Evolutionary conservation across 2,329 filamentous ascomycete genomes (phyloP), one percentile per base, ranked within the genome.

Genomic region (Epichloe gansuensis): DNA sequence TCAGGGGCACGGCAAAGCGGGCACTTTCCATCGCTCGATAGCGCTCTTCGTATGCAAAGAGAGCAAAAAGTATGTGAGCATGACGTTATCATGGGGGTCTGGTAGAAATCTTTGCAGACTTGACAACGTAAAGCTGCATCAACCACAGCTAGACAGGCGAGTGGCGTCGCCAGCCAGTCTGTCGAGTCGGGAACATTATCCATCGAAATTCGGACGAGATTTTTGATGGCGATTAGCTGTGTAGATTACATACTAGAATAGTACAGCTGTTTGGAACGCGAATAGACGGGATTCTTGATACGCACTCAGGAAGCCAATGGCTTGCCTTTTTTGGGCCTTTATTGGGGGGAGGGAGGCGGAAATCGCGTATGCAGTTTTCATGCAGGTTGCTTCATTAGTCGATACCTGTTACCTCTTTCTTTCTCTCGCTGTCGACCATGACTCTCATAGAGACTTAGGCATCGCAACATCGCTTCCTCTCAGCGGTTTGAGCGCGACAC

Each of bases 11-110:
- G 82, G 68, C 93, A 98, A 1, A 88, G 74, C 0, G 93, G 93
- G 61, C 93, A 98, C 67, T 86, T 89, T 8, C 89, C 87, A 58
- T 96, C 89, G 35, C 80, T 77, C 2, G 84, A 84, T 1, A 98
- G 76, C 55, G 87, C 89, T 56, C 90, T 78, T 34, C 93, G 85
- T 65, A 98, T 97, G 67, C 93, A 98, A 51, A 95, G 72, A 6
- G 91, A 96, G 74, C 93, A 98, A 64, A 98, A 98, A 0, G 93
- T 97, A 66, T 98, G 93, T 51, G 82, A 86, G 71, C 93, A 98
- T 1, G 87, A 87, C 1, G 93, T 98, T 56, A 96, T 84, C 80
- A 98, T 93, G 0, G 93, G 93, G 49, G 89, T 95, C 55, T 82
- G 82, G 72, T 87, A 97, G 69, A 97, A 95, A 67, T 98, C 94